A percentile compares a stretch with the other conserved stretches of the same genome.
These are phyloP conservation scores for Lichtheimia corymbifera DNA, from an alignment of 371 early-diverging fungal genomes.

Conservation along the genomic window DNA sequence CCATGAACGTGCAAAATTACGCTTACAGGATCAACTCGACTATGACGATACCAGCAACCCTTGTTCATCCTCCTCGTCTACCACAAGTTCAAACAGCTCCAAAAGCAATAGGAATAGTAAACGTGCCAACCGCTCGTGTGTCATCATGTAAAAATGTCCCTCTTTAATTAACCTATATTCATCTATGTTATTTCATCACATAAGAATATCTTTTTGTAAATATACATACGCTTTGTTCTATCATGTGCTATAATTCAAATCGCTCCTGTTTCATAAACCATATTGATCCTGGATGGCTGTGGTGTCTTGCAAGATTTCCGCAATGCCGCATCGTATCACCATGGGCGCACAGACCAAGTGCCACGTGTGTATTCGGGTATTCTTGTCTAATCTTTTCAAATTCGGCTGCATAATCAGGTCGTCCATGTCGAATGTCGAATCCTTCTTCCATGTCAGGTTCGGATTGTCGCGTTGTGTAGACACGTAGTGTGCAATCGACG, in stretches of 20 bases:
- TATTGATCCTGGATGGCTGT: conserved; percentile 19
- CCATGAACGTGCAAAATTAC: conserved; percentile 26
- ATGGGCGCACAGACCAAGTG: conserved; percentile 39
- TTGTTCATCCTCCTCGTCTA: too few relatives aligned
- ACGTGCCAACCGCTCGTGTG: background rate
- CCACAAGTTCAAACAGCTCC: background rate
- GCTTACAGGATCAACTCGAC: too few relatives aligned
- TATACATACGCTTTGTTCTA: too few relatives aligned
- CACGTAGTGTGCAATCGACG: conserved; percentile 3
- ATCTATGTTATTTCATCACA: background rate
- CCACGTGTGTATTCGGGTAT: conserved; percentile 12
- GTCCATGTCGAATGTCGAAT: conserved; percentile 10
- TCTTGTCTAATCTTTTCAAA: conserved; percentile 11
- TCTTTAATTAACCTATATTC: background rate
- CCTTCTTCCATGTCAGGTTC: conserved; percentile 1
- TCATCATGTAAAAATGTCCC: background rate
- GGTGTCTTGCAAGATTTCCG: conserved; percentile 18
- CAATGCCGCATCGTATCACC: conserved; percentile 22
- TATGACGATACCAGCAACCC: too few relatives aligned
- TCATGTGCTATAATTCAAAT: conserved; percentile 25
- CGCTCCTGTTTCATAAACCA: conserved; percentile 37
- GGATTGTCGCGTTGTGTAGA: conserved; percentile 11
- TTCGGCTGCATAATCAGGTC: conserved; percentile 20
- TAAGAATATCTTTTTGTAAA: too few relatives aligned
- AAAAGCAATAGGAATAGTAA: background rate